Conservation (phyloP, 208 protist species). For the Phytomonas sp. region DNA sequence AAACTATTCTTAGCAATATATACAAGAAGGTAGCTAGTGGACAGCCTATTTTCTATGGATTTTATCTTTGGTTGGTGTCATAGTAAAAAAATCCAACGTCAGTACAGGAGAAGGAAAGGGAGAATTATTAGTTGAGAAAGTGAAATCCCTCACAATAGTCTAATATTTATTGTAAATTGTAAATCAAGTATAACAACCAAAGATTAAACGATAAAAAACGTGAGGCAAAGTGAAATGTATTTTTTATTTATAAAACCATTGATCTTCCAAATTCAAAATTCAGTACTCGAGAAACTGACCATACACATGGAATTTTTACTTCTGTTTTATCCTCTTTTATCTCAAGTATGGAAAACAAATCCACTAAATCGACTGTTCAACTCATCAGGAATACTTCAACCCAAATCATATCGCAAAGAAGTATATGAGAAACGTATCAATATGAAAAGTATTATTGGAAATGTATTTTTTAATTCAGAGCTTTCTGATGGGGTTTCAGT, state of each 20-base stretch:
- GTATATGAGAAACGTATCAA: neutral
- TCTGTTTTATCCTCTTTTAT: neutral
- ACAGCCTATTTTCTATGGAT: neutral
- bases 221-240: neutral
- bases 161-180: neutral
- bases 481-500: neutral
- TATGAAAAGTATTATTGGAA: neutral
- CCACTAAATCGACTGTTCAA: neutral
- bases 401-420: neutral
- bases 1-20: too few species aligned
- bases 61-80: neutral
- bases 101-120: constrained; percentile 5
- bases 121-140: constrained; percentile 4
- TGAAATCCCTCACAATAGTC: neutral
- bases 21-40: neutral
- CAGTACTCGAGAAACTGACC: neutral
- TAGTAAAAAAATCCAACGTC: neutral
- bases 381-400: neutral
- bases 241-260: neutral
- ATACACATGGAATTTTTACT: neutral
- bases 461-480: neutral
- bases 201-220: neutral
- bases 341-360: neutral
- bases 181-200: neutral
- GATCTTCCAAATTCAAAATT: neutral